Percentiles rank a stretch among this genome's conserved stretches.
Evolutionary conservation across 495 filamentous ascomycete genomes (phyloP).

Genomic region (Platismatia glauca): DNA sequence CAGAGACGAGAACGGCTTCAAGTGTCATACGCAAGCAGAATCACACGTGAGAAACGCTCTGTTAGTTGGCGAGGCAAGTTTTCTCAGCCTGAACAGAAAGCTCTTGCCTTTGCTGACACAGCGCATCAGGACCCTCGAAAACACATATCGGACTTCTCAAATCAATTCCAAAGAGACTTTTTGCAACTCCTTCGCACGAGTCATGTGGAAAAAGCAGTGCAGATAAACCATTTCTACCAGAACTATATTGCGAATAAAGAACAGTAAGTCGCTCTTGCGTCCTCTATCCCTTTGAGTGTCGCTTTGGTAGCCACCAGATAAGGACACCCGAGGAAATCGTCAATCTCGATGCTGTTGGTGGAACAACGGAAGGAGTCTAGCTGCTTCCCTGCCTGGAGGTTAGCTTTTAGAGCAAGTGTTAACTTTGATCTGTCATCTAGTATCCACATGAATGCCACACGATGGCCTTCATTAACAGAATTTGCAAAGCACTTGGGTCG

Average conservation of each 20-base stretch:
- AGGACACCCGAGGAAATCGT: no score
- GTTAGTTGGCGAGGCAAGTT: background rate
- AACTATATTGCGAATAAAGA: constrained; percentile 71
- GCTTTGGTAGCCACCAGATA: background rate
- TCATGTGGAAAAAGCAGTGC: constrained; percentile 78
- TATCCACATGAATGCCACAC: constrained; percentile 86
- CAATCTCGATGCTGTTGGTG: background rate
- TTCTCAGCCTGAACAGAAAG: background rate
- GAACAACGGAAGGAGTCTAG: background rate
- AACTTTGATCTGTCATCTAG: background rate
- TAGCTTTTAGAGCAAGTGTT: background rate
- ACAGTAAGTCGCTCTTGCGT: constrained; percentile 35
- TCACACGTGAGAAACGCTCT: constrained; percentile 71
- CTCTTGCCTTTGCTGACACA: background rate
- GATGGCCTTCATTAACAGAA: constrained; percentile 75
- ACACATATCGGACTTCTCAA: constrained; percentile 61
- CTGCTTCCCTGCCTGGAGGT: background rate
- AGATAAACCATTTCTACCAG: constrained; percentile 89
- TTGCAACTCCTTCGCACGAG: constrained; percentile 61
- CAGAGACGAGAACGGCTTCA: constrained; percentile 47
- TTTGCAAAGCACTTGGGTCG: constrained; percentile 77
- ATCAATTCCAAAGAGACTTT: constrained; percentile 75
- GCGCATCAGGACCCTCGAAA: background rate
- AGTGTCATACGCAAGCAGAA: constrained; percentile 65
- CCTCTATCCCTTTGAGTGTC: background rate